Evolutionary conservation across 805 yeast genomes (phyloP).

Genomic region (Cyberlindnera maritima): DNA sequence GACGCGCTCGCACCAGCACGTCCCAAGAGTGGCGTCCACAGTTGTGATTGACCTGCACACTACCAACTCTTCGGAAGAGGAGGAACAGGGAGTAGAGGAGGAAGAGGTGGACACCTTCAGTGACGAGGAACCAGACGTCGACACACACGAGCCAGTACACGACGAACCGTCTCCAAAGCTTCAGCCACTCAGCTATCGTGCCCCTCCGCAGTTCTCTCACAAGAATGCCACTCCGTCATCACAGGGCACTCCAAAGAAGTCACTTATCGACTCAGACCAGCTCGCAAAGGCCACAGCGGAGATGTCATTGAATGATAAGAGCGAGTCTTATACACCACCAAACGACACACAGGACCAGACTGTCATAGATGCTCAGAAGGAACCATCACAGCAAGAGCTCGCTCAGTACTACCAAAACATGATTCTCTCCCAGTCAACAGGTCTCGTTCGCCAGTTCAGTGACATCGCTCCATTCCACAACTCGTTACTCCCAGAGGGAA

Average conservation of each 20-base stretch:
- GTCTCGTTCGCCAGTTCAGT: constrained; percentile 42
- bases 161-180: not conserved
- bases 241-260: constrained; percentile 8
- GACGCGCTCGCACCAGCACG: constrained; percentile 21
- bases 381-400: constrained; percentile 11
- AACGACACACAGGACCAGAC: not conserved
- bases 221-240: constrained; percentile 7
- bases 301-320: not conserved
- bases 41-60: constrained; percentile 19
- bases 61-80: constrained; percentile 14
- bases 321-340: not conserved
- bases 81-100: constrained; percentile 16
- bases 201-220: constrained; percentile 27
- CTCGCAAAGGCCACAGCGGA: constrained; percentile 2
- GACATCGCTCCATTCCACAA: constrained; percentile 29
- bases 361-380: constrained; percentile 1
- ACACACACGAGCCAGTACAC: constrained; percentile 1
- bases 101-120: constrained; percentile 28
- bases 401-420: constrained; percentile 38
- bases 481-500: constrained; percentile 22
- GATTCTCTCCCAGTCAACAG: constrained; percentile 53
- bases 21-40: constrained; percentile 12
- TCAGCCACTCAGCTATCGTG: constrained; percentile 20
- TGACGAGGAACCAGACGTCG: constrained; percentile 17
- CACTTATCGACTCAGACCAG: constrained; percentile 13